Base-by-base conservation (phyloP, 495 filamentous ascomycete genomes). In the Xylaria flabelliformis region DNA sequence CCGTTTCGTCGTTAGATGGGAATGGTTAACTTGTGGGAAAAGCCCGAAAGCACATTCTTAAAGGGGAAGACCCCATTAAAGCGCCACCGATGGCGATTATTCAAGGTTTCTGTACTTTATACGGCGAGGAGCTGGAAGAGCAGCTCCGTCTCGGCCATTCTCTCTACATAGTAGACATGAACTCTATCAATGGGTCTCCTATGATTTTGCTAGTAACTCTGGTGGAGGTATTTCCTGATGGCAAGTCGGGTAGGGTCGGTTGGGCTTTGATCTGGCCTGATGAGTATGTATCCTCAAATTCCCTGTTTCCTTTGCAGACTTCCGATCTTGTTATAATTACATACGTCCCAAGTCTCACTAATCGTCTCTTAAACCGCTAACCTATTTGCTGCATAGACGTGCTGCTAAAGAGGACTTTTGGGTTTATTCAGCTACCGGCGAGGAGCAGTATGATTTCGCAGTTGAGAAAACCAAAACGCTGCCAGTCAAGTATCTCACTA, bases 31-130 rank as follows among this genome's bases (percentile, higher is more conserved):
- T 42, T 36, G 39, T 1, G 10, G 24, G 2, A 8, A 17, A 39
- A 77, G 77, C 74, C 19, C 70, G 77, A 3, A 75, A 74, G 56
- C 82, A 76, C 81, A 85, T 81, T 78, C 84, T 76, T 75, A 32
- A 32, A 3, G 71, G 70, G 10, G 46, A 72, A 41, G 74, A 77
- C 44, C 73, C 72, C 10, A 69, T 78, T 34, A 62, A 53, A 44
- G 41, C 69, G 19, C 67, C 76, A 15, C 74, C 75, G 10, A 62
- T 79, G 67, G 77, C 69, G 2, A 62, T 73, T 4, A 72, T 80
- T 56, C 69, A 75, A n/a, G 77, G 77, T 10, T 73, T 76, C 64
- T 55, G 74, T 13, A 55, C 61, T 8, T 71, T 79, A 7, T 46
- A 62, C 2, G 76, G 75, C 7, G 69, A 71, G 17, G 79, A 77